Base-by-base conservation (phyloP, 176 grass and related monocot genomes). In the Zea mays region DNA sequence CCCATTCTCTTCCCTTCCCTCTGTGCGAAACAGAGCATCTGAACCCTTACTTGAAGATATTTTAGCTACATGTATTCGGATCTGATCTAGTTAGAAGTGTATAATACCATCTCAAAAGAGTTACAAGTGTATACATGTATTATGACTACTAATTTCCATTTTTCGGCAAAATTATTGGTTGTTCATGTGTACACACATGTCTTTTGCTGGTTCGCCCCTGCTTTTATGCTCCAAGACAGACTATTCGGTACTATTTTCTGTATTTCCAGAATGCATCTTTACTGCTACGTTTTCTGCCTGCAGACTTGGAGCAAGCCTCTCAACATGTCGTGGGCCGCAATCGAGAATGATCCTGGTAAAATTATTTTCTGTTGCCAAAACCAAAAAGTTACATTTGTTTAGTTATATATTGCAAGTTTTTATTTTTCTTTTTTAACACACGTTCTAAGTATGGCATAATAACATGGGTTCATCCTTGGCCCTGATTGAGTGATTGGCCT, bases 331-430 rank as follows among this genome's bases (percentile, higher is more conserved):
- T 93, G 91, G 91, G 79, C 76, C 3, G 61, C 88, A 65, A 86
- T 93, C 65, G 91, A 93, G 75, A 90, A 87, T 78, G 91, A 93
- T 81, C 88, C 91, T 81, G 91, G 88, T 90, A 90, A 85, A 60
- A 15, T 74, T 37, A 7, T 62, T 45, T 48, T 61, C 51, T 36
- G n/a, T 7, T 69, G 8, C n/a, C 7, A 41, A 58, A 6, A 35
- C n/a, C 7, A 41, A 58, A 6, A 35, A 9, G 50, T 14, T 1
- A 19, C 17, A 19, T 55, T 55, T 55, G 52, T 55, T 55, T n/a
- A 3, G 15, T 7, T 50, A 21, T 75, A 27, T 21, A 45, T 65
- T 38, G 12, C 66, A 12, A 56, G 17, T 61, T 37, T 45, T 70
- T n/a, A 0, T 27, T 44, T 3, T 74, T 68, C 11, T 6, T 59